Evolutionary conservation across 306 rosid species (phyloP).

Genomic region (Ormosia semicastrata): DNA sequence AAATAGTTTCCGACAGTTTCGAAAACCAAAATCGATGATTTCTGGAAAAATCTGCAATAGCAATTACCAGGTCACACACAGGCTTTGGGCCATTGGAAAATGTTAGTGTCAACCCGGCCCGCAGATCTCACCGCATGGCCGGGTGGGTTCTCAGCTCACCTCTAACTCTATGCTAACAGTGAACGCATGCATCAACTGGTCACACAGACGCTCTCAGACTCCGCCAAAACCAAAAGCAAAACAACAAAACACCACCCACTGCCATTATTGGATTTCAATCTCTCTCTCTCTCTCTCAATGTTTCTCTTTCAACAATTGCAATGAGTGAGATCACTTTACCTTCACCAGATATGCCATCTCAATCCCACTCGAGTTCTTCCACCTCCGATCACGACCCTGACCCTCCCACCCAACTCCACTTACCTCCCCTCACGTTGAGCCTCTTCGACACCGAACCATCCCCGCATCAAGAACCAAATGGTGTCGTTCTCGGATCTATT

Average conservation of each 20-base stretch:
- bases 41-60: too few relatives aligned
- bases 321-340: constrained; percentile 5
- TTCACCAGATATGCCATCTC: constrained; percentile 34
- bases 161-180: background rate
- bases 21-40: too few relatives aligned
- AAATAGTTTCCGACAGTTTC: too few relatives aligned
- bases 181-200: background rate
- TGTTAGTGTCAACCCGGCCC: too few relatives aligned
- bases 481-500: constrained; percentile 41
- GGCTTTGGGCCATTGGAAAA: too few relatives aligned
- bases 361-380: constrained; percentile 34
- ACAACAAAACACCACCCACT: background rate
- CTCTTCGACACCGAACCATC: constrained; percentile 37
- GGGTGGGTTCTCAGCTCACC: background rate
- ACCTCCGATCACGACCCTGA: constrained; percentile 30
- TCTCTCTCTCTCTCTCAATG: background rate
- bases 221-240: constrained; percentile 1
- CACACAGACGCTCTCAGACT: background rate
- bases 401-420: constrained; percentile 36
- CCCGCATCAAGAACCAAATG: constrained; percentile 35
- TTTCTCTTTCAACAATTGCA: background rate
- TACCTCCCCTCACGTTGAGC: constrained; percentile 50
- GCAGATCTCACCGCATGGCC: background rate
- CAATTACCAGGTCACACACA: too few relatives aligned
- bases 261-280: background rate